phyloP scores from a whole-genome alignment of 73 alveolate species.

The Tetrahymena thermophila region DNA sequence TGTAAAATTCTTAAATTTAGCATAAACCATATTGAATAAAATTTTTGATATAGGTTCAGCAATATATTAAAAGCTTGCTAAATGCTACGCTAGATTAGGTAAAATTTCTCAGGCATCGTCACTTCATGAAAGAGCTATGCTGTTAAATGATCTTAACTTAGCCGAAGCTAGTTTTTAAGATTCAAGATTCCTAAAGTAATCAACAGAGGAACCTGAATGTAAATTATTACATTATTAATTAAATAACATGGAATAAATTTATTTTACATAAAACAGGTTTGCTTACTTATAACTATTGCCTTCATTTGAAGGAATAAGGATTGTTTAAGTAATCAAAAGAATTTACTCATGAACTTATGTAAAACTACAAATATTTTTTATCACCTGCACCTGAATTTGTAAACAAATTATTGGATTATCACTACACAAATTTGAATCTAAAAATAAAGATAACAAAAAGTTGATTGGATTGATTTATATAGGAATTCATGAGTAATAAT shows the following conservation, averaged over 20 bases:
- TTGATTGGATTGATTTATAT: not conserved
- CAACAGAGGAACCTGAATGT: not conserved
- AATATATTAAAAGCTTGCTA: not conserved
- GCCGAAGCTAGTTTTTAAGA: not conserved
- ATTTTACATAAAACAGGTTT: not conserved
- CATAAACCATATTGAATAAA: not conserved
- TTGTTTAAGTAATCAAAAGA: not conserved
- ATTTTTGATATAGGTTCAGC: not conserved
- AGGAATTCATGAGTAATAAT: not conserved
- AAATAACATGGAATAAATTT: not conserved
- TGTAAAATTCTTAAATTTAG: not conserved
- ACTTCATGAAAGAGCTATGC: not conserved
- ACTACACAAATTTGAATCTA: not conserved
- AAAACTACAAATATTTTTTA: not conserved
- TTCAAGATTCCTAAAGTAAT: not conserved
- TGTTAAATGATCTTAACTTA: not conserved
- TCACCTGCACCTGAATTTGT: not conserved
- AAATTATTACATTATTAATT: not conserved
- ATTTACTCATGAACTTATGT: not conserved
- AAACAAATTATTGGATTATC: not conserved
- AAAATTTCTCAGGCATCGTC: not conserved
- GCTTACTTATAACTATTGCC: not conserved
- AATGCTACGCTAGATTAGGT: not conserved
- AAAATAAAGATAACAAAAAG: not conserved
- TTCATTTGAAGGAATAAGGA: not conserved